These are phyloP conservation scores for Aristolochia fimbriata DNA, from an alignment of 164 flowering plant species.

Conservation along the genomic window DNA sequence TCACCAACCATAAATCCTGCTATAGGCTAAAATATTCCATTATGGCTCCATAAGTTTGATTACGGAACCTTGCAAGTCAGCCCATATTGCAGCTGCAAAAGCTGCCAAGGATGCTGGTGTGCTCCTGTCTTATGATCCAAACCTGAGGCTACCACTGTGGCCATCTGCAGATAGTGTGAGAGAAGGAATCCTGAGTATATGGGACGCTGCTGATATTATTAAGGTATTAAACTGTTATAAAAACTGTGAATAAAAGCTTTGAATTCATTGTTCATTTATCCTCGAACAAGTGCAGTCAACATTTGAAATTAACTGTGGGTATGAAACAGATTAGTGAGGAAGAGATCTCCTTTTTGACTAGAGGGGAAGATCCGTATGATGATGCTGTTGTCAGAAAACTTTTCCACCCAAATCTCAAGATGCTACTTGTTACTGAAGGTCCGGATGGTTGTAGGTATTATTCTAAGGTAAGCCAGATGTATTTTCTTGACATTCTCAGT, in stretches of 20 bases:
- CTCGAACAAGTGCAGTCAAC: neutral
- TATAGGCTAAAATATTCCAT: constrained; percentile 89
- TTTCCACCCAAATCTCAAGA: constrained; percentile 75
- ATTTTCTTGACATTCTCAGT: neutral
- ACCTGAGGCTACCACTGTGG: constrained; percentile 95
- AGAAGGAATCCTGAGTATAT: constrained; percentile 89
- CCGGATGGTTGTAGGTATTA: constrained; percentile 92
- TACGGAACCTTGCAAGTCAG: constrained; percentile 93
- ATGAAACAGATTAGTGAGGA: constrained; percentile 67
- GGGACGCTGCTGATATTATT: constrained; percentile 87
- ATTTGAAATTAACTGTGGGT: neutral
- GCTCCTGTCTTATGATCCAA: constrained; percentile 90
- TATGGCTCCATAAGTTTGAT: constrained; percentile 96
- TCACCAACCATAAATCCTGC: constrained; percentile 3
- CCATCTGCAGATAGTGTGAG: constrained; percentile 86
- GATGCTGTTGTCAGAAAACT: constrained; percentile 76
- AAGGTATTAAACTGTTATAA: constrained; percentile 41
- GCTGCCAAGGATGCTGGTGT: constrained; percentile 94
- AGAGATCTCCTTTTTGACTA: constrained; percentile 69
- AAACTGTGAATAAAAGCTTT: neutral
- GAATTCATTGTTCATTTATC: neutral
- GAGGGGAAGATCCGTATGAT: constrained; percentile 88
- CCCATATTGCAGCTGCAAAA: constrained; percentile 80
- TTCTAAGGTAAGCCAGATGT: constrained; percentile 52
- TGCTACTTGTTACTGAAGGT: constrained; percentile 93